Evolutionary conservation across 2,329 filamentous ascomycete species (phyloP), one percentile per base, ranked within the genome.

Genomic region (Leptographium wingfieldii): DNA sequence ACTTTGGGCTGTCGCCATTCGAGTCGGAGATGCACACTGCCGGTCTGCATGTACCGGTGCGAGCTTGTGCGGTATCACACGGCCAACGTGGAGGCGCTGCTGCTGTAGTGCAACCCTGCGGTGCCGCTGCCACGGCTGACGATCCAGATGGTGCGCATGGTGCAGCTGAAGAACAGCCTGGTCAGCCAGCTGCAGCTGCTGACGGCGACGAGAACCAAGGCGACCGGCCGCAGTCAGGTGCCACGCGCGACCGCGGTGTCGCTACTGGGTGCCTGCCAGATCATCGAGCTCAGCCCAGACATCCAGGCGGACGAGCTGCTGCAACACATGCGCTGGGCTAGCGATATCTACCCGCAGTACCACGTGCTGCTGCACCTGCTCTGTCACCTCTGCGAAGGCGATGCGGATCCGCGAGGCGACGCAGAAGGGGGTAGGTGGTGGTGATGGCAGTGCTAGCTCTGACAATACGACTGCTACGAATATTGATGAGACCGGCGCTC

Each of bases 71-170:
- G 22, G 14, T 48, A 57, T 19, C 57, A 58, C 52, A 69, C 79
- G 3, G 73, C 77, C 59, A 68, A 74, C 11, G 71, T 81, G 2
- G 75, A 80, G 58, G 73, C 76, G 31, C 72, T 80, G 57, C 64
- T 81, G 10, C 69, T 71, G 59, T 68, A 79, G 57, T 77, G 74
- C 62, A 79, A 82, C 60, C 77, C 77, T 69, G 73, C 73, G 1
- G 72, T 80, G 3, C 80, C 80, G 29, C 43, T 64, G 16, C 70
- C 71, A 58, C 65, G 67, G 0, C 56, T 64, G 25, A 66, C 67
- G 3, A 52, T 61, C 5, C 59, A 67, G 16, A 65, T 69, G 19
- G 60, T 63, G 5, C 57, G 63, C 2, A 55, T 69, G 1, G 64
- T 69, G 4, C 19, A 65, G 33, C 56, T 60, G 48, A 72, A 71